Percentiles rank a stretch among this genome's conserved stretches.
phyloP scores from a whole-genome alignment of 768 basidiomycete species.

The Boletus barrowsii region DNA sequence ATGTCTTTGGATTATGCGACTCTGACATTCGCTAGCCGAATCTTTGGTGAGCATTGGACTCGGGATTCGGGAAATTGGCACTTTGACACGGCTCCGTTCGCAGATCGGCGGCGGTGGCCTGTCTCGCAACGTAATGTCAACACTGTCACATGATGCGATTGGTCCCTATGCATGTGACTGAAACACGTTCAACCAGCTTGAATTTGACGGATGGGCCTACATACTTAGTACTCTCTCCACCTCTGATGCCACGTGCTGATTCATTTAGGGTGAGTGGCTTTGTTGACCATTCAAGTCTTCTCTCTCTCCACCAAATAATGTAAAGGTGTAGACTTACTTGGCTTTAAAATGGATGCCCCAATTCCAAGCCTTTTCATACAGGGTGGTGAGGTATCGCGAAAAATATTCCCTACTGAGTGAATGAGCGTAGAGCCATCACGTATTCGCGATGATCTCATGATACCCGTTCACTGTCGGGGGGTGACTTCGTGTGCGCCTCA shows the following conservation, averaged over 20 bases:
- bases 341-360: not conserved
- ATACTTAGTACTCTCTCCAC: not conserved
- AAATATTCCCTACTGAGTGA: not conserved
- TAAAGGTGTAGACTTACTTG: not conserved
- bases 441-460: not conserved
- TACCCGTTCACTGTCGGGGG: not conserved
- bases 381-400: not conserved
- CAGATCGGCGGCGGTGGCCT: no score
- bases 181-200: no score
- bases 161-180: no score
- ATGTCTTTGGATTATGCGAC: no score
- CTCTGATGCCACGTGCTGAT: not conserved
- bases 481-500: not conserved
- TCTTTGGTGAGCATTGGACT: no score
- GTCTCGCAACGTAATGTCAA: no score
- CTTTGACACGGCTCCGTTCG: no score
- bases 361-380: not conserved
- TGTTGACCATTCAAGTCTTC: not conserved
- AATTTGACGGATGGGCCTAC: no score
- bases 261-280: not conserved
- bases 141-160: no score
- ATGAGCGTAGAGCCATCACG: not conserved
- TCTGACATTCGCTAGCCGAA: no score
- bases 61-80: no score
- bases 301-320: not conserved